phyloP scores from a whole-genome alignment of 257 asterid species.

The Solanum virginianum region DNA sequence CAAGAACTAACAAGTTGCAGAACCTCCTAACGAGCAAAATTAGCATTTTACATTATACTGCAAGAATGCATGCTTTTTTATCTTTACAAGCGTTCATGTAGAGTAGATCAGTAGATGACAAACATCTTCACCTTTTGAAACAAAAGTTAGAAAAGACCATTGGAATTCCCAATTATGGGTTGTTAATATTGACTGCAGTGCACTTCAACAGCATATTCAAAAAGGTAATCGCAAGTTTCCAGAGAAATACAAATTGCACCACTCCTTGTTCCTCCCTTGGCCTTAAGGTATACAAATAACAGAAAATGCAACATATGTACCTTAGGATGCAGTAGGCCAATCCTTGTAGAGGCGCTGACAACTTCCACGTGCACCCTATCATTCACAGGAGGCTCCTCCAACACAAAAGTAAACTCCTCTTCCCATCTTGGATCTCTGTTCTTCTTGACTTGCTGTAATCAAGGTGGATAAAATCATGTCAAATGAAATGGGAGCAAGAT shows the following conservation, averaged over 20 bases:
- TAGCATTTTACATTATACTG: not conserved
- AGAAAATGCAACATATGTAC: slow-evolving; percentile 21
- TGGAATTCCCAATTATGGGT: not conserved
- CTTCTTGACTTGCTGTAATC: slow-evolving; percentile 78
- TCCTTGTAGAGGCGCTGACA: slow-evolving; percentile 67
- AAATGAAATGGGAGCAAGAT: not conserved
- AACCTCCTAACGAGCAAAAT: not conserved
- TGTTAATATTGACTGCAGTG: not conserved
- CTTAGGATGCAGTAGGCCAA: slow-evolving; percentile 93
- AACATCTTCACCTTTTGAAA: not conserved
- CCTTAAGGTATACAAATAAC: not conserved
- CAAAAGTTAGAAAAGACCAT: not conserved
- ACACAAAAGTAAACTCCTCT: slow-evolving; percentile 63
- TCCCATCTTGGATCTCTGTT: slow-evolving; percentile 97
- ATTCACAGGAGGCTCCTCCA: slow-evolving; percentile 79
- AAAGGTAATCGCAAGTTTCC: not conserved
- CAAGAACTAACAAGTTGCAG: not conserved
- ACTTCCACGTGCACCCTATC: slow-evolving; percentile 80
- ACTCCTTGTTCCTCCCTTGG: not conserved
- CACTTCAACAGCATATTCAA: not conserved
- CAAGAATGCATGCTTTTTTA: not conserved
- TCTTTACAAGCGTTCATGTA: too few relatives aligned
- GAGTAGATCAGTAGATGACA: not conserved
- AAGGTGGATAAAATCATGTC: not conserved
- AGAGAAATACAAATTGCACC: not conserved